phyloP scores from a whole-genome alignment of 2,329 filamentous ascomycete species.

The Cytospora piceicola region DNA sequence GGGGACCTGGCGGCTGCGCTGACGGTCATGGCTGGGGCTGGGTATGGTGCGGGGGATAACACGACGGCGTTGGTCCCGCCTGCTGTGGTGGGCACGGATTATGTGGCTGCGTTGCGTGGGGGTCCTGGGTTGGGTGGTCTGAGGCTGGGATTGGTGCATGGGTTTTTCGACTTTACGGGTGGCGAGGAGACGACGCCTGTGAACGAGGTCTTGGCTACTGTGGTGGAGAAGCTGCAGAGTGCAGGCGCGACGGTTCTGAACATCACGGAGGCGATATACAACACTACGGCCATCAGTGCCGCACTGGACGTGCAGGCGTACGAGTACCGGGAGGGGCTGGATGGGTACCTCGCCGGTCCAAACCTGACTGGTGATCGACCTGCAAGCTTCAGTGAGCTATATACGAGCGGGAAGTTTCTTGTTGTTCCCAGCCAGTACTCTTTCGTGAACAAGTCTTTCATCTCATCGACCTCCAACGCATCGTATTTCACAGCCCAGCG shows the following conservation, averaged over 20 bases:
- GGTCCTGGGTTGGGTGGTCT: slow-evolving; percentile 36
- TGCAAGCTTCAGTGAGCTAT: slow-evolving; percentile 52
- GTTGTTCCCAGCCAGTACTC: slow-evolving; percentile 63
- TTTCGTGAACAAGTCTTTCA: slow-evolving; percentile 54
- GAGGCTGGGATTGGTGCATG: slow-evolving; percentile 45
- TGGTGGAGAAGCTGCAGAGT: slow-evolving; percentile 48
- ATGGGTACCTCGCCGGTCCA: slow-evolving; percentile 56
- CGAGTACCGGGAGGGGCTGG: slow-evolving; percentile 61
- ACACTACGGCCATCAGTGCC: slow-evolving; percentile 52
- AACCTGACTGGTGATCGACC: slow-evolving; percentile 49
- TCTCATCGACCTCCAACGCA: slow-evolving; percentile 51
- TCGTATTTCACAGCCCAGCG: slow-evolving; percentile 53
- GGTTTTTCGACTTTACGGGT: slow-evolving; percentile 60
- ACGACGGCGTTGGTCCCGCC: slow-evolving; percentile 52
- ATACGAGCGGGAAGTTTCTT: slow-evolving; percentile 55
- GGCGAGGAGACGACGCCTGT: slow-evolving; percentile 60
- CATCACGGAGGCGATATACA: slow-evolving; percentile 54
- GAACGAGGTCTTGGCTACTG: slow-evolving; percentile 54
- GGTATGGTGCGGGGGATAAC: slow-evolving; percentile 57
- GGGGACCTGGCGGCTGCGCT: slow-evolving; percentile 55
- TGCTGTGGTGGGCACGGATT: slow-evolving; percentile 48
- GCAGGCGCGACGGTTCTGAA: slow-evolving; percentile 56
- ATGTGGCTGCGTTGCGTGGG: slow-evolving; percentile 44
- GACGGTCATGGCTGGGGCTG: slow-evolving; percentile 56
- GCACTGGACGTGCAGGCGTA: slow-evolving; percentile 62